Base-by-base conservation (phyloP, 2,329 filamentous ascomycete genomes). In the Pyrenochaeta sp. region DNA sequence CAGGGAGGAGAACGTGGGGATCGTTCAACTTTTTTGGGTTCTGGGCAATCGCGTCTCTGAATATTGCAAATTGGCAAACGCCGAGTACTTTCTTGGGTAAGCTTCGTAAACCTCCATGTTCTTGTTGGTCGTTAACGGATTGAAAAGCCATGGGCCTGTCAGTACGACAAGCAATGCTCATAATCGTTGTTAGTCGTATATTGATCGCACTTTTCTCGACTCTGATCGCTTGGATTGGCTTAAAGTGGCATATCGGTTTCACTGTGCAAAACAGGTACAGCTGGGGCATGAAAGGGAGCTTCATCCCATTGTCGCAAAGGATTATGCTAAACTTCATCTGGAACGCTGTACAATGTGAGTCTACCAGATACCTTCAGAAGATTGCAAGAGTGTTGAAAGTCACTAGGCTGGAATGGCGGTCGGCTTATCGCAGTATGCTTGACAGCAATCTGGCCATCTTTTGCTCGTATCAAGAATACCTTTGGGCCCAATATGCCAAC, bases 271-370 rank as follows among this genome's bases (percentile, higher is more conserved):
- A 81, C 56, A 73, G 81, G 5, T 82, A 75, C 56, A 79, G 78
- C 7, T 83, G 81, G 81, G 81, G 81, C 3, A 63, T 82, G 66
- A 72, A 78, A 27, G 81, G 75, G 1, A 79, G 78, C 40, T 83
- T 82, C 46, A 79, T 83, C 29, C 79, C 81, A 0, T 66, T 82
- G 14, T 54, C 78, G 6, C 79, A 82, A 60, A 75, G 81, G 2
- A 76, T 80, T 15, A 43, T 83, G 43, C 71, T 83, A 7, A 82
- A 82, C 59, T 82, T 83, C 49, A 81, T 83, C 39, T 83, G 81
- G 81, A 79, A 76, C 32, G 78, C 79, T 4, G 69, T 81, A 0
- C 79, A 82, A 56, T 81, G 76, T 78, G 74, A 21, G 71, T 77
- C 7, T 18, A 27, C 12, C 9, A 27, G 23, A 27, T 5, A 27